Evolutionary conservation across 2,329 filamentous ascomycete species (phyloP).

Genomic region (Pseudogymnoascus sp.): DNA sequence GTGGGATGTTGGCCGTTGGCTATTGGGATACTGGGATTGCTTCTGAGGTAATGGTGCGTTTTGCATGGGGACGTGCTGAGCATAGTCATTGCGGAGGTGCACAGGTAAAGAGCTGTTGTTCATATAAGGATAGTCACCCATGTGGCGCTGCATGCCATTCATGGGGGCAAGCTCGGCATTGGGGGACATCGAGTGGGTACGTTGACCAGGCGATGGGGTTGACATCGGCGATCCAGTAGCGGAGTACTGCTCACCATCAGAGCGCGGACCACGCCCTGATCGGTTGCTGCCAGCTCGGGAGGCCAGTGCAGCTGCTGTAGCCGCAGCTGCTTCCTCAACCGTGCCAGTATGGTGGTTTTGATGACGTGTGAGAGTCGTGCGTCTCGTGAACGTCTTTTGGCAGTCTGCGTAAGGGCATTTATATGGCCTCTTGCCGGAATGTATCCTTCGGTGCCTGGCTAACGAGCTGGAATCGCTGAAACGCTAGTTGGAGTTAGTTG

Average conservation of each 20-base stretch:
- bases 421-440: conserved; percentile 92
- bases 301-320: conserved; percentile 79
- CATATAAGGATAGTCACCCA: conserved; percentile 62
- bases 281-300: conserved; percentile 30
- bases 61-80: conserved; percentile 40
- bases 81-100: conserved; percentile 65
- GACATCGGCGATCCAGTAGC: conserved; percentile 67
- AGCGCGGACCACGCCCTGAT: conserved; percentile 47
- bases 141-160: conserved; percentile 53
- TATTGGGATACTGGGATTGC: background rate
- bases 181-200: conserved; percentile 73
- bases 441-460: conserved; percentile 86
- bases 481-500: conserved; percentile 49
- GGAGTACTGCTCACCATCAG: conserved; percentile 65
- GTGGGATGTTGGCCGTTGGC: conserved; percentile 68
- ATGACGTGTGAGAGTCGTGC: conserved; percentile 89
- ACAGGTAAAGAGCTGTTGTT: conserved; percentile 71
- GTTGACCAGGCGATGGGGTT: conserved; percentile 70
- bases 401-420: conserved; percentile 97
- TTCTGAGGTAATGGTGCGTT: conserved; percentile 55
- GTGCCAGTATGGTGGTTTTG: conserved; percentile 95
- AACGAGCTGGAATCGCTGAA: conserved; percentile 96
- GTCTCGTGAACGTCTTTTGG: conserved; percentile 95
- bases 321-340: conserved; percentile 84
- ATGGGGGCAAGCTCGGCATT: conserved; percentile 65